A percentile compares a stretch with the other conserved stretches of the same genome.
Conservation (phyloP, 345 rosid species). For the Excoecaria agallocha region DNA sequence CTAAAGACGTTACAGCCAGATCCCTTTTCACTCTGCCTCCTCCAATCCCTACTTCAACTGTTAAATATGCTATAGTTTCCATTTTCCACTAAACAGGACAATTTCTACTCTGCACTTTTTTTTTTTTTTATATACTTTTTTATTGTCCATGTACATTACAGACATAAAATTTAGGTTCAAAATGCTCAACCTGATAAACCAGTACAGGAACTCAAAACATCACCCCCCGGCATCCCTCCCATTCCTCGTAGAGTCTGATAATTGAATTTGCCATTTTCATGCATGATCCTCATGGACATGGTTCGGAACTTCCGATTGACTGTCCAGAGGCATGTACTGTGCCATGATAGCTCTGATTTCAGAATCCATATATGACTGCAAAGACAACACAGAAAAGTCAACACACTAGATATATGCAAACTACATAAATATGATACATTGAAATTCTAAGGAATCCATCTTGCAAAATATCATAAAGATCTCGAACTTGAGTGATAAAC, state of each 20-base stretch:
- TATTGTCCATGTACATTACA: conserved; percentile 28
- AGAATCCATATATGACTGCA: conserved; percentile 95
- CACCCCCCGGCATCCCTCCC: conserved; percentile 1
- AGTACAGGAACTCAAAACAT: conserved; percentile 4
- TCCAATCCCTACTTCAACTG: conserved; percentile 25
- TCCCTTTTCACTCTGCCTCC: conserved; percentile 14
- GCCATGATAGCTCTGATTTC: conserved; percentile 99
- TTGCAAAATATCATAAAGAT: neutral
- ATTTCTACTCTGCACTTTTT: conserved; percentile 22
- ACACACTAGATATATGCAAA: neutral
- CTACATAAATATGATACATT: neutral
- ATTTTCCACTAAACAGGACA: conserved; percentile 12
- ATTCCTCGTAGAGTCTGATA: conserved; percentile 1
- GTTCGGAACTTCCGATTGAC: conserved; percentile 69
- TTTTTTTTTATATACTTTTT: conserved; percentile 10
- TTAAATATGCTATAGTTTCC: conserved; percentile 23
- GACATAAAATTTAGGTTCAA: conserved; percentile 11
- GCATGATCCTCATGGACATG: conserved; percentile 58
- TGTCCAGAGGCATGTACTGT: conserved; percentile 95
- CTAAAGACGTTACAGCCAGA: conserved; percentile 18
- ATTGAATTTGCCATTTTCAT: conserved; percentile 25
- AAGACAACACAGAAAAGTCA: conserved; percentile 2
- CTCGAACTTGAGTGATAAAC: neutral
- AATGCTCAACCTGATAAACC: conserved; percentile 16
- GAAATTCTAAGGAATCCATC: neutral